Percentiles rank a stretch among this genome's conserved stretches.
phyloP scores from a whole-genome alignment of 1,139 yeast species.

The Saccharomycopsis hybrid region DNA sequence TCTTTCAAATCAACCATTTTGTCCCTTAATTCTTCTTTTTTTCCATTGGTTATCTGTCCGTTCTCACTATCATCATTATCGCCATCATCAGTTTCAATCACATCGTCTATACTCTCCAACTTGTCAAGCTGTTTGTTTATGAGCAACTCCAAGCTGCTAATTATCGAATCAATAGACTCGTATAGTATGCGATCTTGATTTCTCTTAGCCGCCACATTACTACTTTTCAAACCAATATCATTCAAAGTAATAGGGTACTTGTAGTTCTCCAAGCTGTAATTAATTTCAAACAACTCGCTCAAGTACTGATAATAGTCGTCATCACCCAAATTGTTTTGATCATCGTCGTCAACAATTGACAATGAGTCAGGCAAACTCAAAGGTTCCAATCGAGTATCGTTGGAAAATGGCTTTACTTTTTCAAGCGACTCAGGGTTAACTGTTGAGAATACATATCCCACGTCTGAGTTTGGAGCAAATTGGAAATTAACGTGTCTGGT shows the following conservation, averaged over 20 bases:
- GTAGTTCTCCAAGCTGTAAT: slow-evolving; percentile 33
- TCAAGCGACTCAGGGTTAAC: slow-evolving; percentile 27
- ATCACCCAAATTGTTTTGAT: slow-evolving; percentile 13
- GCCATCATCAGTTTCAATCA: slow-evolving; percentile 11
- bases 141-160: slow-evolving; percentile 30
- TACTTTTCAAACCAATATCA: slow-evolving; percentile 21
- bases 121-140: slow-evolving; percentile 23
- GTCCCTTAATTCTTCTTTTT: slow-evolving; percentile 18
- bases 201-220: slow-evolving; percentile 28
- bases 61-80: slow-evolving; percentile 6
- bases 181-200: slow-evolving; percentile 31
- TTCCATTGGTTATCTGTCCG: neutral
- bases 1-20: slow-evolving; percentile 40
- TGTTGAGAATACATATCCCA: slow-evolving; percentile 34
- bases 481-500: slow-evolving; percentile 37
- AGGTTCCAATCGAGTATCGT: slow-evolving; percentile 34
- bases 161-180: slow-evolving; percentile 30
- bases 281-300: slow-evolving; percentile 34
- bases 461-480: slow-evolving; percentile 35
- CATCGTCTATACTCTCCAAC: slow-evolving; percentile 16
- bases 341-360: slow-evolving; percentile 25
- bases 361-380: slow-evolving; percentile 30
- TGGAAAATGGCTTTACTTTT: slow-evolving; percentile 24
- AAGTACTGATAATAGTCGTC: slow-evolving; percentile 34
- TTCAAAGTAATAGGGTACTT: slow-evolving; percentile 32